phyloP scores from a whole-genome alignment of 441 rosid species.

The Croton setiger region DNA sequence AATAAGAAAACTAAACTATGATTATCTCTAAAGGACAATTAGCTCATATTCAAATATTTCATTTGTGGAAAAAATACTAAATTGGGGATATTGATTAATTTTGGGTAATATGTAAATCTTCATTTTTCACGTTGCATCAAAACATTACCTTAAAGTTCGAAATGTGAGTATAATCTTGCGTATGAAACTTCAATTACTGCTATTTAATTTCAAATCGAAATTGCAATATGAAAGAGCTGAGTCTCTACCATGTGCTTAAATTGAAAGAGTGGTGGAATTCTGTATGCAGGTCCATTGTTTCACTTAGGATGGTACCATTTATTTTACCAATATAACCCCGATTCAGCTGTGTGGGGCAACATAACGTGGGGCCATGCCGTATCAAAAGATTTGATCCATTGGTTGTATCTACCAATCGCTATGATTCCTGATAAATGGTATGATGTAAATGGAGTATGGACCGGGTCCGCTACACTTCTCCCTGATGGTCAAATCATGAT shows the following conservation, averaged over 20 bases:
- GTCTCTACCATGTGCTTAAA: neutral
- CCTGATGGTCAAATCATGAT: slow-evolving; percentile 67
- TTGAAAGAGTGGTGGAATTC: neutral
- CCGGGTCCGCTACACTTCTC: slow-evolving; percentile 85
- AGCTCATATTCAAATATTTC: too few relatives aligned
- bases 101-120: too few relatives aligned
- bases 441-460: slow-evolving; percentile 89
- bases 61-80: too few relatives aligned
- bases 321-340: slow-evolving; percentile 90
- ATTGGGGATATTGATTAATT: too few relatives aligned
- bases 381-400: slow-evolving; percentile 79
- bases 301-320: slow-evolving; percentile 92
- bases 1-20: too few relatives aligned
- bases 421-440: slow-evolving; percentile 87
- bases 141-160: neutral
- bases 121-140: too few relatives aligned
- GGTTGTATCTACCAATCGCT: slow-evolving; percentile 82
- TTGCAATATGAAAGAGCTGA: neutral
- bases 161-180: neutral
- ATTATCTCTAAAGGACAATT: too few relatives aligned
- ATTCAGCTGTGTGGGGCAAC: slow-evolving; percentile 83
- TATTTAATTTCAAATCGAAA: too few relatives aligned
- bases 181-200: neutral
- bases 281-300: slow-evolving; percentile 70
- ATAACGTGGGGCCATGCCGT: slow-evolving; percentile 98